Conservation (phyloP, 2,329 filamentous ascomycete genomes). For the Talaromyces funiculosus region DNA sequence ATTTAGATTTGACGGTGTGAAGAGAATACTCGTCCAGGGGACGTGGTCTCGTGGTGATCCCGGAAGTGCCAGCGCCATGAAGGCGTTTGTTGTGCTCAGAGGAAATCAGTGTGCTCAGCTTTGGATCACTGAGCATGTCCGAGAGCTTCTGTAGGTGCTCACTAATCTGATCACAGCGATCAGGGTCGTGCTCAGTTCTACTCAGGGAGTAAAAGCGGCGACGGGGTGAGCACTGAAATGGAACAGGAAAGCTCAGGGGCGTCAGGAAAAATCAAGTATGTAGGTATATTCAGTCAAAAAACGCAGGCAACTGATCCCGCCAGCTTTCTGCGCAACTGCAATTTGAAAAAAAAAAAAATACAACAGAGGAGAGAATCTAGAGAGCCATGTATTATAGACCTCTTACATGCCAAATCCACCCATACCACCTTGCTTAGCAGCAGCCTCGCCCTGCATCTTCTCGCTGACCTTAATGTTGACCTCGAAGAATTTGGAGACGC, state of each 20-base stretch:
- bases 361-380: conserved; percentile 12
- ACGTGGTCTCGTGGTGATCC: too few species aligned
- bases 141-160: neutral
- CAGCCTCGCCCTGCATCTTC: conserved; percentile 86
- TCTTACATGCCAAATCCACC: conserved; percentile 48
- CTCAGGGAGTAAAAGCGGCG: too few species aligned
- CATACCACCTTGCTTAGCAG: conserved; percentile 54
- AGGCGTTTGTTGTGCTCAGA: conserved; percentile 7
- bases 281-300: neutral
- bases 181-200: neutral
- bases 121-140: neutral
- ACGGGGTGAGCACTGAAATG: too few species aligned
- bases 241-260: too few species aligned
- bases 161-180: neutral
- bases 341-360: conserved; percentile 15
- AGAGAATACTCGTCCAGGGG: too few species aligned
- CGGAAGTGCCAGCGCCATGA: too few species aligned
- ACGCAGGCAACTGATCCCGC: neutral
- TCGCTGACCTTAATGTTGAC: conserved; percentile 97
- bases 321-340: neutral
- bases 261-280: too few species aligned
- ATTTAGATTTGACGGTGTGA: too few species aligned
- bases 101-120: neutral
- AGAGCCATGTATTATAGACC: too few species aligned
- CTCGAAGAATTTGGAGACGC: conserved; percentile 97